Conservation (phyloP, 2,329 filamentous ascomycete species). For the Fusarium sp. region DNA sequence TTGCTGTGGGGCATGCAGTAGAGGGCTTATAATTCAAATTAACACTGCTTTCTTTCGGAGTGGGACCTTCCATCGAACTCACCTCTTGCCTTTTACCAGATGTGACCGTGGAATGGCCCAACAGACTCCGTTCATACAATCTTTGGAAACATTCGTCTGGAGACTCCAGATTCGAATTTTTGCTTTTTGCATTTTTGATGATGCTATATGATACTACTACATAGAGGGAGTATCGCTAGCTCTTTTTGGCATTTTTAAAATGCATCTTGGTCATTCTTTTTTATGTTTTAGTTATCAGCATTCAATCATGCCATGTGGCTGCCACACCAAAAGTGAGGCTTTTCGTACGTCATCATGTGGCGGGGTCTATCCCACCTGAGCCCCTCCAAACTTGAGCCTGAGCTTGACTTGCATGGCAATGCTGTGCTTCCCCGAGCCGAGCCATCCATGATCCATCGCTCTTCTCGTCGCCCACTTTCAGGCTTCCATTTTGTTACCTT, state of each 20-base stretch:
- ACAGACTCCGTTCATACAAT: slow-evolving; percentile 62
- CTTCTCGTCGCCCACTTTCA: slow-evolving; percentile 25
- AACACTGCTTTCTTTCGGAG: slow-evolving; percentile 55
- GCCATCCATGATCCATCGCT: slow-evolving; percentile 30
- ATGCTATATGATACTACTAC: background rate
- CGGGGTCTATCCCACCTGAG: slow-evolving; percentile 23
- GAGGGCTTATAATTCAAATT: slow-evolving; percentile 36
- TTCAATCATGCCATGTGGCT: background rate
- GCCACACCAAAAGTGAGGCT: slow-evolving; percentile 5
- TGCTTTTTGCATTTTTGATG: slow-evolving; percentile 39
- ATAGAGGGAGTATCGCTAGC: fast-evolving
- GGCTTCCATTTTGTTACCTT: slow-evolving; percentile 25
- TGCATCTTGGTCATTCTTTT: background rate
- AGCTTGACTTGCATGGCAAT: background rate
- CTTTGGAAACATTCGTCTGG: slow-evolving; percentile 59
- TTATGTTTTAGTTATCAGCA: background rate
- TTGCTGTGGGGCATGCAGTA: fast-evolving
- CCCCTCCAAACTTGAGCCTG: slow-evolving; percentile 31
- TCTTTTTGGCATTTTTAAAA: background rate
- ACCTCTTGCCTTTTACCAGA: slow-evolving; percentile 86
- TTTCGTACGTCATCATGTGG: slow-evolving; percentile 33
- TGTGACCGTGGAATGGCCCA: slow-evolving; percentile 74
- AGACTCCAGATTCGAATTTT: slow-evolving; percentile 55
- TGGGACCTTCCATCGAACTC: slow-evolving; percentile 79
- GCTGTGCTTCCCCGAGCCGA: slow-evolving; percentile 1